Evolutionary conservation across 2,329 filamentous ascomycete genomes (phyloP), one percentile per base, ranked within the genome.

Genomic region (Ampelomyces quisqualis): DNA sequence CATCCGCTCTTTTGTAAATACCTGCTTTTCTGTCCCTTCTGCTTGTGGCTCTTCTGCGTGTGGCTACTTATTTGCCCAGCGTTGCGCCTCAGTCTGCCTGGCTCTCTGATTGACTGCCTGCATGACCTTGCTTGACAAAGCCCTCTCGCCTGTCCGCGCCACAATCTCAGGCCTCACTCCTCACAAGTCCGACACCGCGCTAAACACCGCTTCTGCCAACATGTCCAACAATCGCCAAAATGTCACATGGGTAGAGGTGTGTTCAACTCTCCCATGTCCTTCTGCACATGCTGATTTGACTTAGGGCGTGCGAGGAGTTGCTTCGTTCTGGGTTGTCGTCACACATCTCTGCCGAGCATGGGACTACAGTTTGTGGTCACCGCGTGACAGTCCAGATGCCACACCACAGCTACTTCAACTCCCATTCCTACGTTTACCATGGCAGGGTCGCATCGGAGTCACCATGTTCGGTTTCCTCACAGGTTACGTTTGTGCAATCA

Each of bases 391-490:
- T 37, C 64, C 70, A 45, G 62, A 74, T 32, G 65, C 55, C 3
- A 36, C 68, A 1, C 72, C 75, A 7, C 69, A 73, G 38, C 42
- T 78, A 19, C 66, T 77, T 22, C 76, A 79, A 55, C 64, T 72
- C 35, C 75, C 76, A 4, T 70, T 78, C 45, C 57, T 79, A n/a
- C 76, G 77, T n/a, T 67, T 79, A n/a, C 74, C 75, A 20, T 76
- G 70, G 66, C 76, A 79, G 56, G 77, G 77, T 30, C 71, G 75
- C 15, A 72, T 78, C 20, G 76, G 76, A 29, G 77, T 79, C 22
- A 76, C 76, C 43, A 77, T 78, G 58, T 79, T 79, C 50, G 74
- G 75, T 35, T 77, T 79, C 49, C 63, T 79, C 38, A 79, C 77
- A 1, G 77, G 77, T 42, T 79, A 78, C 48, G 77, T 79, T 15